Conservation (phyloP, 2,329 filamentous ascomycete species). For the Aaosphaeria arxii region DNA sequence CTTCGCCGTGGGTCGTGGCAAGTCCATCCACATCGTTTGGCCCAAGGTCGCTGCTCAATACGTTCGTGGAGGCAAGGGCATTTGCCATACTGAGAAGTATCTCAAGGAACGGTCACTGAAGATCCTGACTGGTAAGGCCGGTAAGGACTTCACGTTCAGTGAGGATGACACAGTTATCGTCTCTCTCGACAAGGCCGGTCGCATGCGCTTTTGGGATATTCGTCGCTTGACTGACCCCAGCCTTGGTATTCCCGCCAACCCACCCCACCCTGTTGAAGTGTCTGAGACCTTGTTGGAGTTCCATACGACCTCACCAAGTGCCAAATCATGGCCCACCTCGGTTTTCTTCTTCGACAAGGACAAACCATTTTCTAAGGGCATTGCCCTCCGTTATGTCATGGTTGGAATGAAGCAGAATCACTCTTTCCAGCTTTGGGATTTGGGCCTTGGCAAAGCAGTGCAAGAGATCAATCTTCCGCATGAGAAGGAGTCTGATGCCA, state of each 20-base stretch:
- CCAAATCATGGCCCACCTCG: conserved; percentile 96
- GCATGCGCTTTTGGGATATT: conserved; percentile 98
- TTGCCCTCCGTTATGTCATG: conserved; percentile 89
- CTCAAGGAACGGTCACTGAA: conserved; percentile 83
- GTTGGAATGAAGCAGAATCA: conserved; percentile 99
- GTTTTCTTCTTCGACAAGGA: conserved; percentile 95
- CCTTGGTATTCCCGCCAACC: conserved; percentile 40
- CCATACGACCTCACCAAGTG: conserved; percentile 78
- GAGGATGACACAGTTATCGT: conserved; percentile 94
- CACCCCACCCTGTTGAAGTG: conserved; percentile 64
- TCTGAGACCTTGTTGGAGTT: conserved; percentile 84
- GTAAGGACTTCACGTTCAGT: conserved; percentile 97
- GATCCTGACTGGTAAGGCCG: conserved; percentile 95
- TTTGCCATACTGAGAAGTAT: conserved; percentile 83
- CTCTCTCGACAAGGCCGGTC: conserved; percentile 93
- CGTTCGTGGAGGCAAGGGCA: conserved; percentile 50
- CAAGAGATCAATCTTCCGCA: conserved; percentile 97
- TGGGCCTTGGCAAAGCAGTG: conserved; percentile 89
- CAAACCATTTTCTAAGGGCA: conserved; percentile 85
- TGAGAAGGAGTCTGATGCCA: conserved; percentile 93
- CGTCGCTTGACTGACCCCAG: conserved; percentile 64
- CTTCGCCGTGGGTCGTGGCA: conserved; percentile 93
- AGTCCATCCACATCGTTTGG: conserved; percentile 87
- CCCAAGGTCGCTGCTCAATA: conserved; percentile 56
- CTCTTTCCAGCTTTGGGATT: conserved; percentile 96